Evolutionary conservation across 139 green algal species (phyloP), one percentile per base, ranked within the genome.

Genomic region (Dunaliella primolecta): DNA sequence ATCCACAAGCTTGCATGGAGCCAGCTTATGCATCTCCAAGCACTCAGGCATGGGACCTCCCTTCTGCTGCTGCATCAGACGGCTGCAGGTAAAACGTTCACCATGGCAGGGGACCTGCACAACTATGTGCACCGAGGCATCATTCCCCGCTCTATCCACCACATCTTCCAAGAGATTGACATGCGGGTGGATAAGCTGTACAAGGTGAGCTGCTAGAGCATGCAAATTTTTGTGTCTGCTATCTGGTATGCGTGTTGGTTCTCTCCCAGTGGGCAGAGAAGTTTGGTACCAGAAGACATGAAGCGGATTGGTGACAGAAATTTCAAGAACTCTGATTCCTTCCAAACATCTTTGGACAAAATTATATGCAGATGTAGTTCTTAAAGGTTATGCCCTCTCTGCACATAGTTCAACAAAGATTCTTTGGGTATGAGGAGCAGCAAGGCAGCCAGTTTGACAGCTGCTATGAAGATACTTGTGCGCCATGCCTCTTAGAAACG

Each of bases 31-130:
- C 20, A 29, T 21, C 20, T 72, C 56, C 21, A 21, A 21, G 56
- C 20, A 15, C 20, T 29, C 56, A 15, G 21, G 56, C 56, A 29
- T 15, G 21, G 15, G 56, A 15, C 15, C 56, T 29, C 56, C 15
- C 56, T 72, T 72, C 56, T 29, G 20, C 56, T 29, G 20, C 15
- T 21, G 21, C 56, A 72, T 72, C 90, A 97, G 92, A 98, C 95
- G 3, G 94, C 94, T 1, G 90, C 93, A 1, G 94, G 94, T 34
- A 97, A 97, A 87, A 97, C 94, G 0, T 97, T 95, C 89, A 96
- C 90, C 31, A 95, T 97, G 91, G 86, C 85, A 0, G 93, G 92
- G 15, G 91, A 94, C 86, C 33, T 77, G 24, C 77, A 85, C 37
- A 88, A 81, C 32, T 95, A 93, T 85, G 37, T 86, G 1, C 93